A percentile compares a stretch with the other conserved stretches of the same genome.
Conservation (phyloP, 352 stramenopile species). For the Globisporangium recalcitrans region DNA sequence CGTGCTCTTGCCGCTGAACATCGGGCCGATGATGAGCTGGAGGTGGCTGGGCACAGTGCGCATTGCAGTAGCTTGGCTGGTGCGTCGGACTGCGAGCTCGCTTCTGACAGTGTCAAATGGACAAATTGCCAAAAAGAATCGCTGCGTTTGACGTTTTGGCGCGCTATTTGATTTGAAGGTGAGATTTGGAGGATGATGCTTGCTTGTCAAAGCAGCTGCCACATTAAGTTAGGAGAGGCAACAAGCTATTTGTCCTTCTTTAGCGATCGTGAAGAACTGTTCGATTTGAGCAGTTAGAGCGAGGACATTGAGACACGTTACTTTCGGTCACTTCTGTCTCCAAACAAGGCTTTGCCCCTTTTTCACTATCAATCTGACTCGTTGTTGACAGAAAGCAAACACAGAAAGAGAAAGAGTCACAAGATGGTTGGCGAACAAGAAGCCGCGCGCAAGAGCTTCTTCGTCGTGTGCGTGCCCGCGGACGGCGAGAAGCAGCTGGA, state of each 20-base stretch:
- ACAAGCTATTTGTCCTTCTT: background rate
- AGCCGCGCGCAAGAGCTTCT: constrained; percentile 52
- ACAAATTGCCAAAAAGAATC: constrained; percentile 6
- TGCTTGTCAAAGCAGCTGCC: background rate
- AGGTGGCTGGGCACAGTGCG: constrained; percentile 45
- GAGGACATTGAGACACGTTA: too few relatives aligned
- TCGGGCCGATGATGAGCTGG: constrained; percentile 82
- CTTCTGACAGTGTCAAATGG: constrained; percentile 12
- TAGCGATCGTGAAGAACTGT: background rate
- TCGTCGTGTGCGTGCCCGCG: constrained; percentile 61
- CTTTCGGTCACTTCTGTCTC: too few relatives aligned
- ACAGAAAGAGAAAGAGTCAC: background rate
- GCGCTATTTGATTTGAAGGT: constrained; percentile 1
- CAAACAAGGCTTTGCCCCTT: too few relatives aligned
- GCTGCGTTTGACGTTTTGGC: background rate
- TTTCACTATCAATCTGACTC: too few relatives aligned
- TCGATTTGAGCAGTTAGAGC: too few relatives aligned
- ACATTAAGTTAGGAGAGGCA: background rate
- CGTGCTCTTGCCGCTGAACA: constrained; percentile 88
- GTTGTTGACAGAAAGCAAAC: background rate
- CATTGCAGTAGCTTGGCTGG: constrained; percentile 4
- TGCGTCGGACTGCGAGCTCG: too few relatives aligned
- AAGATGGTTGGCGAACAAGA: constrained; percentile 57
- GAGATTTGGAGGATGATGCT: constrained; percentile 1
- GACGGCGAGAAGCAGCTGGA: constrained; percentile 52